Percentiles rank a stretch among this genome's conserved stretches.
These are phyloP conservation scores for Carnegiea gigantea DNA, from an alignment of 179 eudicot species.

Conservation along the genomic window DNA sequence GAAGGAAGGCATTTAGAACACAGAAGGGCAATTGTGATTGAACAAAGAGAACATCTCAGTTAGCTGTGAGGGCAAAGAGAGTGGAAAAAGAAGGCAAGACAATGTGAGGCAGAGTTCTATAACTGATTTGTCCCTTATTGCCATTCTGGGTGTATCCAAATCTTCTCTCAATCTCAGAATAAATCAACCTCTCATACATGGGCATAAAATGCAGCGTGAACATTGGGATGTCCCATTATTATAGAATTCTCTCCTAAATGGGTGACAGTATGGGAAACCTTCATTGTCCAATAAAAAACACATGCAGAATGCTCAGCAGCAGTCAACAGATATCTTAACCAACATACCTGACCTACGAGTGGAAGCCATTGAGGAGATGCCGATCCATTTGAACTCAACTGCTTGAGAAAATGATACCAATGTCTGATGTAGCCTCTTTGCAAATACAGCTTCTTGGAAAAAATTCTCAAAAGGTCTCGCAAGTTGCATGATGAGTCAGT, in stretches of 20 bases:
- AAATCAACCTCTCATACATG: not conserved
- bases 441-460: not conserved
- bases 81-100: not conserved
- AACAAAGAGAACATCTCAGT: not conserved
- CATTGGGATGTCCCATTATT: not conserved
- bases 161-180: not conserved
- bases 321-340: not conserved
- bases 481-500: no score
- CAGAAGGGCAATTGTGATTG: not conserved
- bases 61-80: not conserved
- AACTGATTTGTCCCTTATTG: not conserved
- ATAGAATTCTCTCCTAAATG: not conserved
- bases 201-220: not conserved
- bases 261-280: not conserved
- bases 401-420: not conserved
- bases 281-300: no score
- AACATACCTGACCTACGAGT: no score
- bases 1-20: not conserved
- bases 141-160: not conserved
- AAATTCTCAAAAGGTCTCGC: not conserved
- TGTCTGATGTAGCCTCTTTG: slow-evolving; percentile 3
- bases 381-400: not conserved
- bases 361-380: not conserved
- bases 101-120: not conserved
- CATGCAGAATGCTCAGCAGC: not conserved